phyloP scores from a whole-genome alignment of 2,329 filamentous ascomycete genomes.

The Ascochyta rabiei region DNA sequence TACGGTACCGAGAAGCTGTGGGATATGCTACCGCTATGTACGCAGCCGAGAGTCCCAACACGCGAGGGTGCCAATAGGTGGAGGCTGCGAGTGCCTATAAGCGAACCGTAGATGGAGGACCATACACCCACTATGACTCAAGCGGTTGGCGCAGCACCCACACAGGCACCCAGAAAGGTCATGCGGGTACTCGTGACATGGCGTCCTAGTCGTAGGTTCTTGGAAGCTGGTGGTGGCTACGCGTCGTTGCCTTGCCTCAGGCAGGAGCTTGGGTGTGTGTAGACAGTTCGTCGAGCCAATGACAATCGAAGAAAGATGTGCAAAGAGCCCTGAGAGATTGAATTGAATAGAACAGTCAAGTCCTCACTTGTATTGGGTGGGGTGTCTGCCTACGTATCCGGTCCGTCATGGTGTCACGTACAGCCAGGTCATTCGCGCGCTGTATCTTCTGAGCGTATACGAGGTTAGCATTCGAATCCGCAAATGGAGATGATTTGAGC shows the following conservation, averaged over 20 bases:
- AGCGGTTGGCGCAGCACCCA: slow-evolving; percentile 2
- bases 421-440: too few species aligned
- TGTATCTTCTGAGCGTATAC: too few species aligned
- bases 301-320: background rate
- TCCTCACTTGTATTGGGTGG: background rate
- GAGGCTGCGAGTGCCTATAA: background rate
- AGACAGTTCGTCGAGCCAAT: background rate
- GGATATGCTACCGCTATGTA: background rate
- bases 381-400: background rate
- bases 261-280: background rate
- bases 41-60: background rate
- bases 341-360: background rate
- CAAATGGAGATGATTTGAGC: too few species aligned
- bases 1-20: background rate
- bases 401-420: slow-evolving; percentile 1
- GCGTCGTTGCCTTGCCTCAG: slow-evolving; percentile 11
- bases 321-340: background rate
- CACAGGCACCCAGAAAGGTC: background rate
- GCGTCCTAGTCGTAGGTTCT: background rate
- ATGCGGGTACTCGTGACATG: background rate
- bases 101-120: slow-evolving; percentile 1
- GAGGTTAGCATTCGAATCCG: too few species aligned
- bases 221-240: background rate
- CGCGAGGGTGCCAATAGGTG: background rate
- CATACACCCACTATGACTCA: slow-evolving; percentile 1